Percentiles rank a stretch among this genome's conserved stretches.
These are phyloP conservation scores for Yarrowia osloensis DNA, from an alignment of 805 yeast genomes.

Conservation along the genomic window DNA sequence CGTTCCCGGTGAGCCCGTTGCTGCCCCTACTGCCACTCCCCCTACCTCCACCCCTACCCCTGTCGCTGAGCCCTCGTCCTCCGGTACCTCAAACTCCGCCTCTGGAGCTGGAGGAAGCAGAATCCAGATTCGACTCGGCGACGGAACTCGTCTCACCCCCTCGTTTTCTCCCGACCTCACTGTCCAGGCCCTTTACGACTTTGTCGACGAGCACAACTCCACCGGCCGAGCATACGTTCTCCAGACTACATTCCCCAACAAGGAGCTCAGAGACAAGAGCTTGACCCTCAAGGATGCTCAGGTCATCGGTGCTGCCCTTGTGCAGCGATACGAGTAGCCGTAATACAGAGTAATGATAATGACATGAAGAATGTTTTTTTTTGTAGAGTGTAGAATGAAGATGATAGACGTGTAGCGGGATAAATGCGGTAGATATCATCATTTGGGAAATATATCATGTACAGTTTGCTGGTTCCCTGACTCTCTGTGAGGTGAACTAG, in stretches of 20 bases:
- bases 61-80: conserved; percentile 35
- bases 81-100: conserved; percentile 23
- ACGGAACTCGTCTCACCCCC: conserved; percentile 68
- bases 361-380: not conserved
- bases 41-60: conserved; percentile 30
- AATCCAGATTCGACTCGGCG: conserved; percentile 81
- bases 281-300: conserved; percentile 72
- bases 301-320: conserved; percentile 78
- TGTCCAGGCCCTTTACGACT: conserved; percentile 66
- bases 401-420: no score
- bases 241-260: conserved; percentile 80
- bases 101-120: conserved; percentile 44
- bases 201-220: conserved; percentile 55
- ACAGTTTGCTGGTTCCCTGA: no score
- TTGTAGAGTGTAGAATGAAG: no score
- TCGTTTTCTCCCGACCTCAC: conserved; percentile 66
- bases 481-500: no score
- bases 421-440: no score
- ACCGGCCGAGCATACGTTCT: conserved; percentile 60
- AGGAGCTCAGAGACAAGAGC: conserved; percentile 60
- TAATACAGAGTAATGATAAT: conserved; percentile 20
- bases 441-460: no score
- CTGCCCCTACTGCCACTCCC: conserved; percentile 16
- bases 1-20: conserved; percentile 65
- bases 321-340: conserved; percentile 73